phyloP scores from a whole-genome alignment of 768 basidiomycete genomes.

The Russula virescens region DNA sequence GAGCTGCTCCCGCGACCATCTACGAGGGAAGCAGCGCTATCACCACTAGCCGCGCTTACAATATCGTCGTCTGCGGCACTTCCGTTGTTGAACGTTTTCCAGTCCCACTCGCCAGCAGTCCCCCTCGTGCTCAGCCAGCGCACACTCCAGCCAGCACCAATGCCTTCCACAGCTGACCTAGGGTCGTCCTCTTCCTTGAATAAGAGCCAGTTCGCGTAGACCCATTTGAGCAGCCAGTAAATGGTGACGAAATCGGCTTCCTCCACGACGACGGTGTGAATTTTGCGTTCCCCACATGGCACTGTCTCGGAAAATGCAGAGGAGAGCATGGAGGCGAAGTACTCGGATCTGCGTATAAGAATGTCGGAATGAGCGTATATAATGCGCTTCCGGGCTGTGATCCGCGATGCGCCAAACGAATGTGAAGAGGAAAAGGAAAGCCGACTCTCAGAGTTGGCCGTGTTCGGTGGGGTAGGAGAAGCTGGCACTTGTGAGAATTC shows the following conservation, averaged over 20 bases:
- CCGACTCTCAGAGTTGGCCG: conserved; percentile 31
- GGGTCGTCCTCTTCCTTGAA: conserved; percentile 70
- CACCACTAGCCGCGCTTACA: conserved; percentile 48
- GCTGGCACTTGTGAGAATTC: conserved; percentile 28
- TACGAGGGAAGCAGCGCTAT: conserved; percentile 34
- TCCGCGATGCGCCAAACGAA: conserved; percentile 39
- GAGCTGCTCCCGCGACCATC: conserved; percentile 19
- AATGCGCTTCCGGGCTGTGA: conserved; percentile 60
- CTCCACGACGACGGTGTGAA: conserved; percentile 64
- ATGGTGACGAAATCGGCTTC: conserved; percentile 75
- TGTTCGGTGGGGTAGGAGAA: conserved; percentile 29
- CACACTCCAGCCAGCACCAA: conserved; percentile 61
- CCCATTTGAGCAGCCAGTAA: conserved; percentile 73
- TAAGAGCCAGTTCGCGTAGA: conserved; percentile 69
- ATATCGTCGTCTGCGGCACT: conserved; percentile 34
- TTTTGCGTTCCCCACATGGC: conserved; percentile 44
- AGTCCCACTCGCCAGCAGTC: conserved; percentile 57
- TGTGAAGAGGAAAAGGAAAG: conserved; percentile 40
- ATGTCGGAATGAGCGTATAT: conserved; percentile 80
- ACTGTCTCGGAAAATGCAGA: conserved; percentile 64
- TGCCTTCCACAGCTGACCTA: conserved; percentile 56
- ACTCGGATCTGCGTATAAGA: conserved; percentile 66
- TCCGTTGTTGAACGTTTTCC: conserved; percentile 53
- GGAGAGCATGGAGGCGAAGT: conserved; percentile 68
- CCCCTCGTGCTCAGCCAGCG: conserved; percentile 44